Evolutionary conservation across 2,329 filamentous ascomycete species (phyloP).

Genomic region (Colletotrichum brevisporum): DNA sequence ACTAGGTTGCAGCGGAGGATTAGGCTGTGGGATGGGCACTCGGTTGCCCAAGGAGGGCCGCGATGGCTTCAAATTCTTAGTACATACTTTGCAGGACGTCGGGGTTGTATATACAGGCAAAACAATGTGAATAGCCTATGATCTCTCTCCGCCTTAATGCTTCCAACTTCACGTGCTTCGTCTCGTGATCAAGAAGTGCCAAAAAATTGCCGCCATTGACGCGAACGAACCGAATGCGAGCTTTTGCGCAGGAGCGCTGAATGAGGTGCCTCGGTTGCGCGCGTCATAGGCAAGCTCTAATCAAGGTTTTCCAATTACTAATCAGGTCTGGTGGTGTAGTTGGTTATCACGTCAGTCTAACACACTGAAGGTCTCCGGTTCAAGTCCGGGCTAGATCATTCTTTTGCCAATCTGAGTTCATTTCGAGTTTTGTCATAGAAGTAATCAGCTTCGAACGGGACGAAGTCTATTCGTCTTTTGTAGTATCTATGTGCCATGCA

Average conservation of each 20-base stretch:
- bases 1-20: conserved; percentile 9
- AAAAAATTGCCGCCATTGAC: background rate
- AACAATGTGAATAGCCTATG: background rate
- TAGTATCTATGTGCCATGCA: no score
- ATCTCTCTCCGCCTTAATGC: background rate
- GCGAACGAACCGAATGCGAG: background rate
- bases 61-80: background rate
- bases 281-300: no score
- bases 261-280: no score
- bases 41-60: background rate
- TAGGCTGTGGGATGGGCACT: background rate
- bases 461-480: no score
- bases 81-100: background rate
- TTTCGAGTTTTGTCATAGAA: background rate
- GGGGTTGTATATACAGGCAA: background rate
- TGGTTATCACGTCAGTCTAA: conserved; percentile 66
- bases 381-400: conserved; percentile 34
- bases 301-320: background rate
- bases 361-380: conserved; percentile 44
- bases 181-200: background rate
- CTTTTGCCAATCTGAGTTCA: background rate
- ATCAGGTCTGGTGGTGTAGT: conserved; percentile 49
- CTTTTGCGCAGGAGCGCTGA: no score
- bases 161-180: background rate
- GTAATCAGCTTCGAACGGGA: no score